Conservation (phyloP, 768 basidiomycete genomes). For the Imleria badia region DNA sequence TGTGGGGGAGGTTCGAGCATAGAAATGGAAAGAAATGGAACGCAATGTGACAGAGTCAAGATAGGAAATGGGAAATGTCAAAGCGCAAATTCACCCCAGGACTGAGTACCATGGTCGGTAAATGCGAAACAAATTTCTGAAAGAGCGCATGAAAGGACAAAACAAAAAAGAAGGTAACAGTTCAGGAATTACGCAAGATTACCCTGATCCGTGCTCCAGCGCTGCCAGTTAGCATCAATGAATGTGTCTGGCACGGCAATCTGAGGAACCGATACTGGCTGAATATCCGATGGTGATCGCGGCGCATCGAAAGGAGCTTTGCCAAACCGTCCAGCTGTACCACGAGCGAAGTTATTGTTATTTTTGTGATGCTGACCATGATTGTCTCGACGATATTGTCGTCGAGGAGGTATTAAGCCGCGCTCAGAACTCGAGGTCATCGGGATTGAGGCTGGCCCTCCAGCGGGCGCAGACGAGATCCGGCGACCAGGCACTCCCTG, state of each 20-base stretch:
- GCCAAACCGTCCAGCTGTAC: conserved; percentile 18
- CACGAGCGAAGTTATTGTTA: conserved; percentile 23
- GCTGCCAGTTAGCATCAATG: conserved; percentile 21
- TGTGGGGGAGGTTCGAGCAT: not conserved
- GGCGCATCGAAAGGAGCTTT: conserved; percentile 16
- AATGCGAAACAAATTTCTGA: not conserved
- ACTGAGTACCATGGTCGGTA: not conserved
- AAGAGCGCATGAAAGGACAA: conserved; percentile 10
- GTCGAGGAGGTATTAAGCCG: conserved; percentile 25
- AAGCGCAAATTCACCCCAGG: not conserved
- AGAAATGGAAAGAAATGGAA: not conserved
- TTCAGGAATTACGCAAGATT: conserved; percentile 3
- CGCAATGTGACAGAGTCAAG: not conserved
- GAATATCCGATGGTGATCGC: conserved; percentile 22
- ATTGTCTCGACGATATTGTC: conserved; percentile 33
- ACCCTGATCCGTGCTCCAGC: conserved; percentile 12
- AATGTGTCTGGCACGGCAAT: conserved; percentile 7
- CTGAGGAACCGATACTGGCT: conserved; percentile 8
- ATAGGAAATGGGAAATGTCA: not conserved
- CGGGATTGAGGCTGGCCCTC: conserved; percentile 13
- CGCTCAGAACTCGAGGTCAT: conserved; percentile 24
- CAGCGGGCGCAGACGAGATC: conserved; percentile 12
- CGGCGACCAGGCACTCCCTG: conserved; percentile 17
- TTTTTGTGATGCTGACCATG: conserved; percentile 29
- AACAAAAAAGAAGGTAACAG: not conserved